phyloP scores from a whole-genome alignment of 345 rosid species.

The Salix koriyanagi region DNA sequence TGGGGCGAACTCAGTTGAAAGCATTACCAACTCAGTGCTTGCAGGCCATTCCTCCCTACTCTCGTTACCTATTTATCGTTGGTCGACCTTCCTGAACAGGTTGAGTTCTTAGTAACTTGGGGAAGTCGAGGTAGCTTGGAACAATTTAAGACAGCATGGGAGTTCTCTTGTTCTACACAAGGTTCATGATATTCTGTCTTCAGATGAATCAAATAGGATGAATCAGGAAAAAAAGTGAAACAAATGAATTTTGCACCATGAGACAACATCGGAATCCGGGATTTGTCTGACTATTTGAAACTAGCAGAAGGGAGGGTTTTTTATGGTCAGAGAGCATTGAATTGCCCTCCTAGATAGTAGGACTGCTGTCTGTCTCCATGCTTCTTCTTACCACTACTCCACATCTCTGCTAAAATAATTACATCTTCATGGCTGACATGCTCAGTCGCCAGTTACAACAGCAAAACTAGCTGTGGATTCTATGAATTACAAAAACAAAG shows the following conservation, averaged over 20 bases:
- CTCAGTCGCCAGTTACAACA: neutral
- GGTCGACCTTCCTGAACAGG: neutral
- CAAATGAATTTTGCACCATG: neutral
- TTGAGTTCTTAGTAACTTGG: no score
- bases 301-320: neutral
- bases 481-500: neutral
- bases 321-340: neutral
- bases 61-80: neutral
- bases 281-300: neutral
- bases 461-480: neutral
- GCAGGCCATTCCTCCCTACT: neutral
- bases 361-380: neutral
- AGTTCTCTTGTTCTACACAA: neutral
- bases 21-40: no score
- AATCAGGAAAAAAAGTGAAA: neutral
- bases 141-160: neutral
- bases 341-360: neutral
- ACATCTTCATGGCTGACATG: neutral
- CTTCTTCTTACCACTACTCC: neutral
- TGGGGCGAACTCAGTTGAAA: neutral
- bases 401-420: neutral
- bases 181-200: neutral
- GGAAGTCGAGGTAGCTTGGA: neutral
- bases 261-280: neutral
- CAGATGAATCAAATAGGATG: no score